Evolutionary conservation across 177 flowering plant genomes (phyloP), one percentile per base, ranked within the genome.

Genomic region (Telopea speciosissima): DNA sequence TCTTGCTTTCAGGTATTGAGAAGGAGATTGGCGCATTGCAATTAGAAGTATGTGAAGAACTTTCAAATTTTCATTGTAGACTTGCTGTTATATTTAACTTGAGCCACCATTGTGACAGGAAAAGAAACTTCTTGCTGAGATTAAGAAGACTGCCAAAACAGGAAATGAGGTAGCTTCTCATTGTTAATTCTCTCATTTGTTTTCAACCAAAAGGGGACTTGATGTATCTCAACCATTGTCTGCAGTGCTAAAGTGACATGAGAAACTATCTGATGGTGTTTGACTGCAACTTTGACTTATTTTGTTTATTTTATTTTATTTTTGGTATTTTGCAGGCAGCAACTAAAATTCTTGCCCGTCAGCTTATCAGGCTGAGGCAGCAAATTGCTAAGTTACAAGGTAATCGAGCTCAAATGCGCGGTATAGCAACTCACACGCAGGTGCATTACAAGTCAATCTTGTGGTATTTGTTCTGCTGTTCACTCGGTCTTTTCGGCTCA

Each of bases 61-160:
- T 21, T 69, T n/a, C 4, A 24, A 52, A 22, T 11, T 61, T 19
- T 17, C 59, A 6, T 67, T 62, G 2, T 33, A 44, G 19, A 68
- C 1, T 42, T 69, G 24, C 7, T 65, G 14, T 68, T 36, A 36
- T 0, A n/a, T 68, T 62, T 49, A 59, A 40, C 61, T 65, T 56
- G 24, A 25, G 31, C 65, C 63, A 71, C 49, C 24, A 6, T 23
- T 65, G 36, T 79, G 72, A 58, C 83, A 93, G 98, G 98, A 93
- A 81, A 93, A 84, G 81, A 91, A 79, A 77, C 77, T 93, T 75
- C 91, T 93, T 61, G 92, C 93, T 28, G 98, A 93, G 84, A 93
- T 91, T 65, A 93, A 93, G 90, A 83, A 81, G 80, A 91, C 96
- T 26, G 98, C 98, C 8, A 93, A 93, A 81, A 90, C 93, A 42